These are phyloP conservation scores for Ustilago nuda DNA, from an alignment of 1,284 basidiomycete genomes.

Conservation along the genomic window DNA sequence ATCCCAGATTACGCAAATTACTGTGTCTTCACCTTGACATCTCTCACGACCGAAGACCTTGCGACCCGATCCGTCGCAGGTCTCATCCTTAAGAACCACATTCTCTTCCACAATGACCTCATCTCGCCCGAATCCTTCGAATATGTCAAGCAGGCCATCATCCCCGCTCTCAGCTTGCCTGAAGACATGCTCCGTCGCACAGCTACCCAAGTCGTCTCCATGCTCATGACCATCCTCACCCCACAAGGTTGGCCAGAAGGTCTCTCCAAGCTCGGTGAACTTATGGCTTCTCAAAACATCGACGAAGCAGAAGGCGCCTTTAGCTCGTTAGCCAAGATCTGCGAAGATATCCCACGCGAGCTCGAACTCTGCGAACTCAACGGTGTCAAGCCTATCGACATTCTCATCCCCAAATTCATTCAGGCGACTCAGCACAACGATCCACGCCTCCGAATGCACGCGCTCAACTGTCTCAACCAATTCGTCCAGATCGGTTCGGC, in stretches of 20 bases:
- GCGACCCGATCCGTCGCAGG: constrained; percentile 94
- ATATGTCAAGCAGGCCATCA: constrained; percentile 65
- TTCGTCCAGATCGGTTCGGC: constrained; percentile 80
- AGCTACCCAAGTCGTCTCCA: constrained; percentile 67
- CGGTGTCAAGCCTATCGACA: constrained; percentile 70
- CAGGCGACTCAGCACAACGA: constrained; percentile 78
- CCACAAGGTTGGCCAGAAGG: constrained; percentile 66
- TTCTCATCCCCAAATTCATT: constrained; percentile 85
- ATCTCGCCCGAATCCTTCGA: constrained; percentile 62
- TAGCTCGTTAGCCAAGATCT: constrained; percentile 92
- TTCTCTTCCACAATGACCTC: constrained; percentile 66
- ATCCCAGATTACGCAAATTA: constrained; percentile 83
- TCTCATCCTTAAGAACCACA: constrained; percentile 94
- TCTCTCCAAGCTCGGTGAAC: constrained; percentile 59
- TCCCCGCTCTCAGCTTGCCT: constrained; percentile 62
- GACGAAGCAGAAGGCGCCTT: constrained; percentile 78
- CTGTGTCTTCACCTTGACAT: constrained; percentile 89
- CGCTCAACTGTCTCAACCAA: constrained; percentile 91
- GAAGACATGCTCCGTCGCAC: constrained; percentile 67
- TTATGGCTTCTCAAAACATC: constrained; percentile 57
- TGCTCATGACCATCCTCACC: constrained; percentile 65
- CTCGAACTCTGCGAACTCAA: constrained; percentile 88
- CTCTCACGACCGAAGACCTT: constrained; percentile 83
- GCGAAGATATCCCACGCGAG: constrained; percentile 95
- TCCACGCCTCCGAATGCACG: constrained; percentile 88